A percentile compares a stretch with the other conserved stretches of the same genome.
Evolutionary conservation across 2,329 filamentous ascomycete species (phyloP).

Genomic region (Botrytis porri): DNA sequence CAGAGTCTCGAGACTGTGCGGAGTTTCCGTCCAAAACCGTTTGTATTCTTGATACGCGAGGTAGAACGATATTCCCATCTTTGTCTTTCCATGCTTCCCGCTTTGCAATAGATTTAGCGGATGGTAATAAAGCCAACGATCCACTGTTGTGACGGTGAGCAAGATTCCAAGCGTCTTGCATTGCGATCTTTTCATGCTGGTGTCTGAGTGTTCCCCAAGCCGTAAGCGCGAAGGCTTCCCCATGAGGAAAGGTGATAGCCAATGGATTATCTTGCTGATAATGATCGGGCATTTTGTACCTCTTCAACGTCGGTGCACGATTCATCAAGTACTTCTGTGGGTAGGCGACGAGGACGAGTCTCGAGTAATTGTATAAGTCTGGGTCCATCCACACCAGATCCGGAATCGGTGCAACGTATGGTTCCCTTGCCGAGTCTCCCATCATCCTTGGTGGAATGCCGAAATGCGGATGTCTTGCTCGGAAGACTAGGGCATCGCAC

Average conservation of each 20-base stretch:
- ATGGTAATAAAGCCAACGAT: background rate
- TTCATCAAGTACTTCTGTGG: background rate
- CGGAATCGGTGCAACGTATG: background rate
- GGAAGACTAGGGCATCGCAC: background rate
- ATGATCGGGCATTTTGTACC: background rate
- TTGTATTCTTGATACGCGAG: background rate
- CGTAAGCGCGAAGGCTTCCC: background rate
- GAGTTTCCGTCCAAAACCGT: background rate
- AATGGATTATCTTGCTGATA: background rate
- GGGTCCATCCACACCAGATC: background rate
- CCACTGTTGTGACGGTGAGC: background rate
- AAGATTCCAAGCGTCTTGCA: background rate
- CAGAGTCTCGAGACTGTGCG: background rate
- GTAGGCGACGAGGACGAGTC: background rate
- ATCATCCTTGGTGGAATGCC: background rate
- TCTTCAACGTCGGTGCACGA: background rate
- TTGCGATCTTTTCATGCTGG: background rate
- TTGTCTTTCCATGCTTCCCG: background rate
- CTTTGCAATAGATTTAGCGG: background rate
- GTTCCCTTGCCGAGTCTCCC: background rate
- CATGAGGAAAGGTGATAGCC: background rate
- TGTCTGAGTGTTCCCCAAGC: background rate
- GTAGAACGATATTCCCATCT: background rate
- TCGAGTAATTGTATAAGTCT: background rate
- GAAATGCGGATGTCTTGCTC: background rate